phyloP scores from a whole-genome alignment of 176 grass and related monocot species.

The Eragrostis curvula region DNA sequence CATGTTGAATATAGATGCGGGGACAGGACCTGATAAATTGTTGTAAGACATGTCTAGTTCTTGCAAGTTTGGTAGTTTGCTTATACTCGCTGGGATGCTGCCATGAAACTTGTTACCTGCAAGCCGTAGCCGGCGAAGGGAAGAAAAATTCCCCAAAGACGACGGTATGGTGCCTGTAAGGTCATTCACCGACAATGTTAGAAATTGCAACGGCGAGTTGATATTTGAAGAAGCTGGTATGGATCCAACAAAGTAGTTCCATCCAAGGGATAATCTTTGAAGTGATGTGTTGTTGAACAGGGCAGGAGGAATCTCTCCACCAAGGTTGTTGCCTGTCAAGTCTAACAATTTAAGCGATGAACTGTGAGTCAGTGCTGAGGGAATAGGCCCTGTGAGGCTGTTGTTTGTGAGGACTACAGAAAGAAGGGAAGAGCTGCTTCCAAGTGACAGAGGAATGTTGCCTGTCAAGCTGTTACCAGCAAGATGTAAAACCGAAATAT shows the following conservation, averaged over 20 bases:
- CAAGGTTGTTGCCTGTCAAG: not conserved
- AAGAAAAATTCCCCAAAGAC: not conserved
- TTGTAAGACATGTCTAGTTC: constrained; percentile 24
- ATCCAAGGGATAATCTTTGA: not conserved
- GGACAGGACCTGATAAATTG: constrained; percentile 27
- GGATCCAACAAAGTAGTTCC: not conserved
- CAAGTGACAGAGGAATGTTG: not conserved
- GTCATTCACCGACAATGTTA: not conserved
- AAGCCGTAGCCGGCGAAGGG: not conserved
- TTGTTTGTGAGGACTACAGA: not conserved
- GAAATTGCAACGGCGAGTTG: not conserved
- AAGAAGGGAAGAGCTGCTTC: not conserved
- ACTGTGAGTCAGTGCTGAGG: not conserved
- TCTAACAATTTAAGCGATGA: not conserved
- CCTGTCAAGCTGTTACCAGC: not conserved
- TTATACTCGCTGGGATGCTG: constrained; percentile 18
- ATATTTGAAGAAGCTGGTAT: not conserved
- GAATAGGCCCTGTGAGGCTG: not conserved
- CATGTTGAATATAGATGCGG: constrained; percentile 33
- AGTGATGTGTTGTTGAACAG: constrained; percentile 14
- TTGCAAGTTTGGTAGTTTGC: not conserved
- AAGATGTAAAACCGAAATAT: not conserved
- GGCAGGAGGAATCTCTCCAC: not conserved
- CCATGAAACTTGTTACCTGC: constrained; percentile 6
- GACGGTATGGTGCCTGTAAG: not conserved